These are phyloP conservation scores for Streptanthus diversifolius DNA, from an alignment of 345 rosid species.

Conservation along the genomic window DNA sequence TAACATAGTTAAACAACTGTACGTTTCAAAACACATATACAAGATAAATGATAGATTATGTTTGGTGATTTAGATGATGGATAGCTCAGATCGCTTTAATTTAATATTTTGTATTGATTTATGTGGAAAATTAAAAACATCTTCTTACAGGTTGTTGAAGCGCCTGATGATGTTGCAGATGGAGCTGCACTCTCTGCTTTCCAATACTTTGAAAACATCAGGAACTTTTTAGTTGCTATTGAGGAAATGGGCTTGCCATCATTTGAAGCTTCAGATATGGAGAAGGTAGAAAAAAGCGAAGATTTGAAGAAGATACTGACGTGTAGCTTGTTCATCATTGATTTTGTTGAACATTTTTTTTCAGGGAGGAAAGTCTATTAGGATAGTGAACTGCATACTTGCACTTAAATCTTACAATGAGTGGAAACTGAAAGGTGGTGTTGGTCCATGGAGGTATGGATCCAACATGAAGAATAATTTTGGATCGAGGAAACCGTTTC, in stretches of 20 bases:
- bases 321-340: background rate
- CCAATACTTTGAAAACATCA: conserved; percentile 85
- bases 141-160: conserved; percentile 64
- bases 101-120: background rate
- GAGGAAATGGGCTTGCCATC: conserved; percentile 82
- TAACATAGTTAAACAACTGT: background rate
- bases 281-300: conserved; percentile 44
- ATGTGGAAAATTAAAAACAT: background rate
- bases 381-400: conserved; percentile 73
- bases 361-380: conserved; percentile 76
- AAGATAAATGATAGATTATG: background rate
- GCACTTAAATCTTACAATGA: conserved; percentile 77
- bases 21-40: too few relatives aligned
- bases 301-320: background rate
- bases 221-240: conserved; percentile 72
- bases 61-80: background rate
- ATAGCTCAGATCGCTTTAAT: background rate
- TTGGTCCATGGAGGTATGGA: conserved; percentile 64
- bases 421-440: conserved; percentile 75
- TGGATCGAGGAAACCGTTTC: conserved; percentile 47
- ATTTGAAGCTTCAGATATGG: conserved; percentile 88
- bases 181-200: conserved; percentile 90
- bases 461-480: conserved; percentile 43
- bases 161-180: conserved; percentile 71
- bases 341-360: conserved; percentile 5